Percentiles rank a stretch among this genome's conserved stretches.
Evolutionary conservation across 177 flowering plant genomes (phyloP).

Genomic region (Vitis hybrid): DNA sequence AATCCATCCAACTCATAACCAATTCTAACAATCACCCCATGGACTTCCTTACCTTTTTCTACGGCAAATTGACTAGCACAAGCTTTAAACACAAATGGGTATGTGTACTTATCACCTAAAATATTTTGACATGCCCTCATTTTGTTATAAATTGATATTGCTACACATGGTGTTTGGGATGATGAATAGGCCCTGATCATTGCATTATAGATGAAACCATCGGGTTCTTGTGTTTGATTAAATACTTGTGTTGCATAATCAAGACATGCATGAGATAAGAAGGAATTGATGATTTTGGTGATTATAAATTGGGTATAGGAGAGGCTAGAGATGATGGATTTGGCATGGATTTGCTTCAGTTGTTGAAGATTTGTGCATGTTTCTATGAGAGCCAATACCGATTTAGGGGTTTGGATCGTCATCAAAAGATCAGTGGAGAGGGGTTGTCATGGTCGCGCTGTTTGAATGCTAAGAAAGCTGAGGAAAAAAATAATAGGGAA

Average conservation of each 20-base stretch:
- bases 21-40: constrained; percentile 11
- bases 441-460: too few species aligned
- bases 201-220: constrained; percentile 4
- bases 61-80: constrained; percentile 3
- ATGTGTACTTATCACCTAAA: constrained; percentile 12
- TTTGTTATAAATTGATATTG: constrained; percentile 11
- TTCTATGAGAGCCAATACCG: constrained; percentile 8
- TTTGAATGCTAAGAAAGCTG: too few species aligned
- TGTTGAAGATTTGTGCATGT: constrained; percentile 6
- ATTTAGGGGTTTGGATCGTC: too few species aligned
- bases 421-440: too few species aligned
- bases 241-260: constrained; percentile 7
- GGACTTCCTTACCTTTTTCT: constrained; percentile 17
- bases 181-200: constrained; percentile 12
- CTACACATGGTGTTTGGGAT: constrained; percentile 3
- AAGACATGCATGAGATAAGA: background rate
- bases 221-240: constrained; percentile 5
- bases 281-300: background rate
- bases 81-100: constrained; percentile 13
- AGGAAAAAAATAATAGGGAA: too few species aligned
- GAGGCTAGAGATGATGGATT: constrained; percentile 12
- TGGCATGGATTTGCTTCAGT: constrained; percentile 16
- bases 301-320: constrained; percentile 10
- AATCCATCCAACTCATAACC: constrained; percentile 15
- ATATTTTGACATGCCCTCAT: constrained; percentile 1